Base-by-base conservation (phyloP, 2,329 filamentous ascomycete genomes). In the Arthrobotrys sinensis region DNA sequence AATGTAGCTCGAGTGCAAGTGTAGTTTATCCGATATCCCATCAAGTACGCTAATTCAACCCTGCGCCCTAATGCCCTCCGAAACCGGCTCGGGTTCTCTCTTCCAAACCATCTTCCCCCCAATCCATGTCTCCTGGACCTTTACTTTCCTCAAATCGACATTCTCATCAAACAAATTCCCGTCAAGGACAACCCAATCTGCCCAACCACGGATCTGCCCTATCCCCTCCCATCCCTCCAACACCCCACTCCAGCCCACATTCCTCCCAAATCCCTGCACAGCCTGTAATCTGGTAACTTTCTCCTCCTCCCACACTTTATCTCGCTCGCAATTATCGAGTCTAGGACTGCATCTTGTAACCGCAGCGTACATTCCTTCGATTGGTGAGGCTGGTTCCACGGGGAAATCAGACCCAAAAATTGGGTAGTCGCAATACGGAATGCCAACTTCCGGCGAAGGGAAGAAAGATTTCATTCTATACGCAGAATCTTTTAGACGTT, bases 161-260 rank as follows among this genome's bases (percentile, higher is more conserved):
- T 85, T 82, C 14, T 55, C 69, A 16, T 67, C 70, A 19, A 65
- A 62, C 45, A 50, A 53, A 53, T 79, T 43, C 46, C 70, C 65
- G 79, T 92, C 90, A 11, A 92, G 83, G n/a, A 93, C 90, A 3
- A 92, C 86, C 90, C 90, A 92, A 83, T 92, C 91, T 0, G 90
- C 91, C 82, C 89, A 89, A 0, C 88, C 89, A 0, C 89, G 90
- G n/a, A 85, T 83, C 67, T 86, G 83, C 34, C 92, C 90, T 0
- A 88, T 85, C 0, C 90, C 91, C 0, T 89, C 88, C 80, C 86
- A 71, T 0, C 53, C 87, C 53, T 91, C 89, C 60, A 88, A 84
- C 60, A 91, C 91, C 0, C 86, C 89, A 0, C 87, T 90, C 80
- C 88, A 86, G 0, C 90, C 90, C 2, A 88, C 87, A 0, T 87